Base-by-base conservation (phyloP, 1,139 yeast species). In the Kodamaea anthophila region DNA sequence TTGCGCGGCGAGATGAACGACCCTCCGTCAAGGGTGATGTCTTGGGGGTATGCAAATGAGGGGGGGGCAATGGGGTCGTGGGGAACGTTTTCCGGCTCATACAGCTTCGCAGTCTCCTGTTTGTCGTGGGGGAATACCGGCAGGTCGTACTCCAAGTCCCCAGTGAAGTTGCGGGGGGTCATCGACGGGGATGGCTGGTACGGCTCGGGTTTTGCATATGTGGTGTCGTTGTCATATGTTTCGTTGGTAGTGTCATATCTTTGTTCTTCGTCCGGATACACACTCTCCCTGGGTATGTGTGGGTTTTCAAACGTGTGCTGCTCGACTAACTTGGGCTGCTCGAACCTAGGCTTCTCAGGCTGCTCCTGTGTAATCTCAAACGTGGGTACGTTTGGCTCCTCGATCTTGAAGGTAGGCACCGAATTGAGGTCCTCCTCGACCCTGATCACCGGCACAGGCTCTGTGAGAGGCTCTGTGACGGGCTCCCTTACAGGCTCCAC, bases 401-500 rank as follows among this genome's bases (percentile, higher is more conserved):
- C 30, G n/a, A 31, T 24, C 19, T 28, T 28, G 16, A 31, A 28
- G 20, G 29, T 24, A 4, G 34, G 34, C 18, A 31, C 25, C 14
- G 10, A 16, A 6, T 16, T 6, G 18, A 16, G 9, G n/a, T n/a
- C n/a, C 18, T 16, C 18, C 9, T 16, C 18, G 8, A 16, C 18
- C 18, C 18, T 16, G 18, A 16, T 6, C 18, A 9, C 6, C 18
- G 18, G 18, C 18, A 16, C 18, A 5, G 57, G 58, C 16, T 51
- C 45, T 37, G 64, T 66, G 46, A 65, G 54, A n/a, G 43, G 44
- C 28, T 56, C 57, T 32, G 65, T 50, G 40, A 65, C 71, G 30
- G 65, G 53, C 38, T 64, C 60, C 32, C 65, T 51, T 35, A 63
- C 70, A 33, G 45, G 43, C 31, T 64, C 68, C 4, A 60, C 58